These are phyloP conservation scores for Micromonas commoda DNA, from an alignment of 139 green algal genomes.

Conservation along the genomic window DNA sequence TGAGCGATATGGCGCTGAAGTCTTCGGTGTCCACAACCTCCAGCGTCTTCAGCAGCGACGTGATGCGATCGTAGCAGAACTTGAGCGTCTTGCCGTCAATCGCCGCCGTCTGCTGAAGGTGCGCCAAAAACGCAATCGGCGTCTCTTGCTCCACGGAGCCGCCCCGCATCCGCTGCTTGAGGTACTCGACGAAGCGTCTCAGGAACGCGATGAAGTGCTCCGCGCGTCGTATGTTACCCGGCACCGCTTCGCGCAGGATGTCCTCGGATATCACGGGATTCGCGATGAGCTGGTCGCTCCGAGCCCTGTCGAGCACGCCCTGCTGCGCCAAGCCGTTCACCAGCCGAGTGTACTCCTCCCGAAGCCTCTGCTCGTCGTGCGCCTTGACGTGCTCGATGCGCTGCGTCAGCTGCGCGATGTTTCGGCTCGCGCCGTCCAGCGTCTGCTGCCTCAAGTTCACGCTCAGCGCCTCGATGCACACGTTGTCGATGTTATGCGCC, in stretches of 20 bases:
- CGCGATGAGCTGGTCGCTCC: constrained; percentile 64
- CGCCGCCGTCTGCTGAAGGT: constrained; percentile 51
- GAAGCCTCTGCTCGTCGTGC: constrained; percentile 33
- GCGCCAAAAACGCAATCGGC: constrained; percentile 70
- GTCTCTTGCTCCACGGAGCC: constrained; percentile 61
- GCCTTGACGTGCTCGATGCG: constrained; percentile 33
- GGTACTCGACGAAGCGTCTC: constrained; percentile 78
- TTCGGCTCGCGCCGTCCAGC: constrained; percentile 73
- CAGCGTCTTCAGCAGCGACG: constrained; percentile 87
- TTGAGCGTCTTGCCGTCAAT: constrained; percentile 68
- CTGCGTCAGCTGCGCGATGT: constrained; percentile 50
- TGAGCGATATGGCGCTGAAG: constrained; percentile 72
- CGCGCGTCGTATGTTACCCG: constrained; percentile 86
- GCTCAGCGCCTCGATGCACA: constrained; percentile 92
- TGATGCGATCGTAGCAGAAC: constrained; percentile 97
- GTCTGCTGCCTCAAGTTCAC: constrained; percentile 62
- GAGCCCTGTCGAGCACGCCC: constrained; percentile 39
- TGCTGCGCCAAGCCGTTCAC: constrained; percentile 63
- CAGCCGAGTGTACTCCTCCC: constrained; percentile 36
- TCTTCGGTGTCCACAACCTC: constrained; percentile 94
- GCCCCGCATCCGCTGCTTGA: constrained; percentile 55
- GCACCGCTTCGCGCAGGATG: constrained; percentile 78
- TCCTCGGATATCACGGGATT: constrained; percentile 83
- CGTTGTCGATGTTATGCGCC: constrained; percentile 99
- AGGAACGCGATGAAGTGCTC: constrained; percentile 98